phyloP scores from a whole-genome alignment of 2,329 filamentous ascomycete genomes.

The Lecanosticta acicola region DNA sequence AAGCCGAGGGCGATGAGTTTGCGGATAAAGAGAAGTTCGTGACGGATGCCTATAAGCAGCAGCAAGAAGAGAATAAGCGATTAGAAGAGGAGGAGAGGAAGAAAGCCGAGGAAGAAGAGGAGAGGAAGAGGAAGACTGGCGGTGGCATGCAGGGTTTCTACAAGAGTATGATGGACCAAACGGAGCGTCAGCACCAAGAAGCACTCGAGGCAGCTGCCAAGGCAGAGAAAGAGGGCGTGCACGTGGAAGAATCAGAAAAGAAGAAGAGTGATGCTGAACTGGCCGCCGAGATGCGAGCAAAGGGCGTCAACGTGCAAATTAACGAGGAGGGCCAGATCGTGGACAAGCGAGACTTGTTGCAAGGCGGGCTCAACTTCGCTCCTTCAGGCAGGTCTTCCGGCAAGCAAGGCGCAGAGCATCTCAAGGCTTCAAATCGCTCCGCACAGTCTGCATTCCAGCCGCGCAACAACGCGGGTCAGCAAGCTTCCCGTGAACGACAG shows the following conservation, averaged over 20 bases:
- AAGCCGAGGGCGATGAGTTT: slow-evolving; percentile 74
- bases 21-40: slow-evolving; percentile 82
- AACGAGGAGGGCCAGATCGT: slow-evolving; percentile 81
- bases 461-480: slow-evolving; percentile 41
- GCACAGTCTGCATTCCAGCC: slow-evolving; percentile 23
- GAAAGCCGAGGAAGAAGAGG: slow-evolving; percentile 60
- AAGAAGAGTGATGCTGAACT: slow-evolving; percentile 52
- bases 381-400: slow-evolving; percentile 25
- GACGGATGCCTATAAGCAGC: slow-evolving; percentile 73
- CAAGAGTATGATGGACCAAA: slow-evolving; percentile 64
- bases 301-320: slow-evolving; percentile 58
- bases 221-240: slow-evolving; percentile 33
- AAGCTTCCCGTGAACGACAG: slow-evolving; percentile 69
- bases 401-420: slow-evolving; percentile 27
- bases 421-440: slow-evolving; percentile 24
- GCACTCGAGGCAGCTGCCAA: slow-evolving; percentile 59
- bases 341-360: slow-evolving; percentile 75
- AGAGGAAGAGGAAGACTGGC: slow-evolving; percentile 59
- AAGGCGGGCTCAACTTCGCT: slow-evolving; percentile 68
- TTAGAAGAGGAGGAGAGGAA: slow-evolving; percentile 66
- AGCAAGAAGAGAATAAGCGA: slow-evolving; percentile 67
- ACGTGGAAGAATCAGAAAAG: slow-evolving; percentile 31
- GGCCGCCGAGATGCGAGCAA: slow-evolving; percentile 62
- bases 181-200: slow-evolving; percentile 64
- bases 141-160: slow-evolving; percentile 68